A percentile compares a stretch with the other conserved stretches of the same genome.
These are phyloP conservation scores for Penicillium subrubescens DNA, from an alignment of 495 filamentous ascomycete genomes.

Conservation along the genomic window DNA sequence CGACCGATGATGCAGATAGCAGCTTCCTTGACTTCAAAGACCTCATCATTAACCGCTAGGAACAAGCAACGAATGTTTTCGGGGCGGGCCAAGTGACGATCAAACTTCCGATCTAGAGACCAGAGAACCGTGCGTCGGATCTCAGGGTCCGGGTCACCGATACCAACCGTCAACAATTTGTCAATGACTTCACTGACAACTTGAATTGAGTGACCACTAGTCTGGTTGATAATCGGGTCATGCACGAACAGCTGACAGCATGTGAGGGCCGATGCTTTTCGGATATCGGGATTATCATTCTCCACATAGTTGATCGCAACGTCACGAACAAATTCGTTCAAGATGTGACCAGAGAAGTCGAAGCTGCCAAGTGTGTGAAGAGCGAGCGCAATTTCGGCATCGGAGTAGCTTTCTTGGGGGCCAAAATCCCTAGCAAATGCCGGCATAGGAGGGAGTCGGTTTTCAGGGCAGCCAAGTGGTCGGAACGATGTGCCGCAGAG, in stretches of 20 bases:
- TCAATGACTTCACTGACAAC: slow-evolving; percentile 98
- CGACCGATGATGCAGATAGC: slow-evolving; percentile 95
- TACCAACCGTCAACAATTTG: slow-evolving; percentile 89
- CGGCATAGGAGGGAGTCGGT: slow-evolving; percentile 65
- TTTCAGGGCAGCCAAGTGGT: slow-evolving; percentile 83
- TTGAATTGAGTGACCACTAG: slow-evolving; percentile 91
- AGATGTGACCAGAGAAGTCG: slow-evolving; percentile 88
- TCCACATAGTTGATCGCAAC: slow-evolving; percentile 98
- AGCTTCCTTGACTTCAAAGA: slow-evolving; percentile 88
- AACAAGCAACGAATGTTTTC: slow-evolving; percentile 96
- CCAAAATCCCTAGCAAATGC: slow-evolving; percentile 86
- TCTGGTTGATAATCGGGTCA: slow-evolving; percentile 97
- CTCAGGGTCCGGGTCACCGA: slow-evolving; percentile 85
- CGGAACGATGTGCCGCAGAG: slow-evolving; percentile 90
- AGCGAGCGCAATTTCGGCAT: slow-evolving; percentile 87
- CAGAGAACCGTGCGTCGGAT: slow-evolving; percentile 86
- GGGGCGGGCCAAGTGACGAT: slow-evolving; percentile 89
- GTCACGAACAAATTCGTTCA: slow-evolving; percentile 98
- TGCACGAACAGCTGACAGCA: slow-evolving; percentile 96
- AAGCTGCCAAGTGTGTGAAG: slow-evolving; percentile 94
- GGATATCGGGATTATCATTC: slow-evolving; percentile 89
- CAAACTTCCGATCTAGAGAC: slow-evolving; percentile 90
- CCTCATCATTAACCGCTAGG: slow-evolving; percentile 93
- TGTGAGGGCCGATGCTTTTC: slow-evolving; percentile 91
- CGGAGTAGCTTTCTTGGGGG: slow-evolving; percentile 63